Conservation (phyloP, 2,329 filamentous ascomycete genomes). For the Rachicladosporium sp. region DNA sequence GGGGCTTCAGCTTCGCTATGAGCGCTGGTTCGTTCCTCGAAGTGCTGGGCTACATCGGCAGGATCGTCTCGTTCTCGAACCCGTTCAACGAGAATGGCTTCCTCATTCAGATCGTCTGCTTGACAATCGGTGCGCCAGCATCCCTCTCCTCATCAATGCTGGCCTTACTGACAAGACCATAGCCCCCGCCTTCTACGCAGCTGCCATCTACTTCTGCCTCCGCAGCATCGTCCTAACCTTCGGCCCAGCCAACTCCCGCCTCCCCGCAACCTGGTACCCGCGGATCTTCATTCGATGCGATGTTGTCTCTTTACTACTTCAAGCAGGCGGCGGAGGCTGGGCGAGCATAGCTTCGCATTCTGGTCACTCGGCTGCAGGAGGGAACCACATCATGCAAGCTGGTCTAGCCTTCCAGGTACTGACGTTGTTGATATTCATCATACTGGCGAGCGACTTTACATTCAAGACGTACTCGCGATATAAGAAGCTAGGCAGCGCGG, state of each 20-base stretch:
- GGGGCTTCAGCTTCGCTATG: slow-evolving; percentile 30
- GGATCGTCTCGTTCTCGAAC: slow-evolving; percentile 29
- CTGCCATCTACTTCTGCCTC: slow-evolving; percentile 33
- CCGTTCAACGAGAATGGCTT: slow-evolving; percentile 32
- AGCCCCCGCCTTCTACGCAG: slow-evolving; percentile 35
- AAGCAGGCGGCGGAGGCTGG: slow-evolving; percentile 40
- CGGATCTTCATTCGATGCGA: slow-evolving; percentile 47
- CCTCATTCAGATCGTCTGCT: slow-evolving; percentile 31
- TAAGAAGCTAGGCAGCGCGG: too few species aligned
- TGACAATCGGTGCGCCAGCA: slow-evolving; percentile 21
- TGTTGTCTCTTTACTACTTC: slow-evolving; percentile 41
- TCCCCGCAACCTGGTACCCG: slow-evolving; percentile 27
- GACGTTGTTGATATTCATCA: slow-evolving; percentile 34
- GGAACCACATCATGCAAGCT: slow-evolving; percentile 44
- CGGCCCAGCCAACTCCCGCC: slow-evolving; percentile 13
- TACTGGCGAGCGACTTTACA: slow-evolving; percentile 23
- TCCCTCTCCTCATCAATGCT: too few species aligned
- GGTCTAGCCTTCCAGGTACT: slow-evolving; percentile 45
- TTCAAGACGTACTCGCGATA: too few species aligned
- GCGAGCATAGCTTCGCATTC: slow-evolving; percentile 8
- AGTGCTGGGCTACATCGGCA: slow-evolving; percentile 30
- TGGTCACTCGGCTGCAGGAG: slow-evolving; percentile 33
- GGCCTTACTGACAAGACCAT: too few species aligned
- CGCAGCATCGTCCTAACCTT: slow-evolving; percentile 30
- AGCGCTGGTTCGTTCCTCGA: slow-evolving; percentile 31